A percentile compares a stretch with the other conserved stretches of the same genome.
Conservation (phyloP, 495 filamentous ascomycete genomes). For the Tuber indicum region DNA sequence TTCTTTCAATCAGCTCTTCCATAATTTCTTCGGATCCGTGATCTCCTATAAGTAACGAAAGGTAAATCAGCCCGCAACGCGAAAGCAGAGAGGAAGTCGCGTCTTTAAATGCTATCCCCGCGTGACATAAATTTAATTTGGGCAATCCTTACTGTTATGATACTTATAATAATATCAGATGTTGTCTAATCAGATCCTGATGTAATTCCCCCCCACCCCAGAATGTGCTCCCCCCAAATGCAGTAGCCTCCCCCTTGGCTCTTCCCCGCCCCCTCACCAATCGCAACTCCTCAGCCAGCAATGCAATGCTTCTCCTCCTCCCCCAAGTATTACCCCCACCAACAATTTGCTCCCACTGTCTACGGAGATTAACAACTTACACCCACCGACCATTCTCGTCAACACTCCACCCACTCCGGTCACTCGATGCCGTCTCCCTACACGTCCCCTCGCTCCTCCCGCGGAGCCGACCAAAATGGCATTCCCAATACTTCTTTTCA, state of each 20-base stretch:
- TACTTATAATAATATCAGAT: neutral
- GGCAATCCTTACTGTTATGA: neutral
- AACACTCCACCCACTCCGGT: neutral
- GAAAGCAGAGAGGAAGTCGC: neutral
- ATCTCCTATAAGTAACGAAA: neutral
- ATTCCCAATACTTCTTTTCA: slow-evolving; percentile 31
- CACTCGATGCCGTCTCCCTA: slow-evolving; percentile 4
- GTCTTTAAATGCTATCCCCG: neutral
- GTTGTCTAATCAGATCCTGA: neutral
- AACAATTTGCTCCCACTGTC: slow-evolving; percentile 23
- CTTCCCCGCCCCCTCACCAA: neutral
- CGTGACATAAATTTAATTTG: neutral
- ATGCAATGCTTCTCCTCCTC: slow-evolving; percentile 25
- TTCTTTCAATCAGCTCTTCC: neutral
- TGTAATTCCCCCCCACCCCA: neutral
- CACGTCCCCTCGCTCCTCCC: neutral
- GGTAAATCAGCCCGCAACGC: neutral
- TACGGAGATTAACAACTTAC: slow-evolving; percentile 11
- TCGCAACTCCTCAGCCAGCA: neutral
- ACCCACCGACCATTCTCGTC: slow-evolving; percentile 6
- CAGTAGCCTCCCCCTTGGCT: neutral
- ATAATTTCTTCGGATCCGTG: neutral
- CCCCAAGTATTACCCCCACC: slow-evolving; percentile 11
- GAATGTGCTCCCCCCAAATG: neutral
- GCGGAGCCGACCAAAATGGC: slow-evolving; percentile 14